phyloP scores from a whole-genome alignment of 305 asterid genomes.

The Solanum hybrid region DNA sequence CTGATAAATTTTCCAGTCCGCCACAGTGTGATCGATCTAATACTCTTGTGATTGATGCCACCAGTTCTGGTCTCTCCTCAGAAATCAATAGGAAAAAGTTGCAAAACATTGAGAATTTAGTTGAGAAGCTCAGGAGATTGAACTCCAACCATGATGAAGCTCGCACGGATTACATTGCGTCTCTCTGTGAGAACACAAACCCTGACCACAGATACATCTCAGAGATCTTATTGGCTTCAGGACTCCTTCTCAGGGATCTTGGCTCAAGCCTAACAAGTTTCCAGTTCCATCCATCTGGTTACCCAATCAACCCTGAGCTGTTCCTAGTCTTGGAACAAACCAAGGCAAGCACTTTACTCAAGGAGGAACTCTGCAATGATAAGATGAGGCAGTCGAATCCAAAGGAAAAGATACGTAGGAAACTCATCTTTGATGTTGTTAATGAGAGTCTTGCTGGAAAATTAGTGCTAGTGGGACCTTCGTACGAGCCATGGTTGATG shows the following conservation, averaged over 20 bases:
- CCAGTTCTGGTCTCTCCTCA: slow-evolving; percentile 22
- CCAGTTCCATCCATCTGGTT: slow-evolving; percentile 74
- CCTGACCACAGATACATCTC: slow-evolving; percentile 82
- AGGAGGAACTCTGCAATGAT: slow-evolving; percentile 18
- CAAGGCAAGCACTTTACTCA: slow-evolving; percentile 34
- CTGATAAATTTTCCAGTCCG: slow-evolving; percentile 12
- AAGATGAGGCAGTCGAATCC: slow-evolving; percentile 21
- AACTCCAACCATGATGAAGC: slow-evolving; percentile 90
- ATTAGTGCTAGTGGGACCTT: slow-evolving; percentile 22
- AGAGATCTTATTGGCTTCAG: slow-evolving; percentile 83
- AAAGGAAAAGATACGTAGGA: slow-evolving; percentile 44
- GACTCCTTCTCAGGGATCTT: slow-evolving; percentile 82
- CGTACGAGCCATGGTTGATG: slow-evolving; percentile 33
- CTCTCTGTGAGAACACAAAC: slow-evolving; percentile 61
- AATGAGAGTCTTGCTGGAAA: slow-evolving; percentile 73
- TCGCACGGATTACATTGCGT: slow-evolving; percentile 83
- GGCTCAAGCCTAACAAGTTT: slow-evolving; percentile 50
- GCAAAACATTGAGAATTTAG: slow-evolving; percentile 63
- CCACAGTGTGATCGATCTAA: slow-evolving; percentile 18
- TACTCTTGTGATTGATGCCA: slow-evolving; percentile 11
- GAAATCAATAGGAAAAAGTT: slow-evolving; percentile 56
- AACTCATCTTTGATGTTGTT: slow-evolving; percentile 55
- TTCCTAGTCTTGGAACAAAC: slow-evolving; percentile 91
- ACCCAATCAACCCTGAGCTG: slow-evolving; percentile 81
- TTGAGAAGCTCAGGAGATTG: slow-evolving; percentile 66